Conservation (phyloP, 345 rosid species). For the Citrus medica region DNA sequence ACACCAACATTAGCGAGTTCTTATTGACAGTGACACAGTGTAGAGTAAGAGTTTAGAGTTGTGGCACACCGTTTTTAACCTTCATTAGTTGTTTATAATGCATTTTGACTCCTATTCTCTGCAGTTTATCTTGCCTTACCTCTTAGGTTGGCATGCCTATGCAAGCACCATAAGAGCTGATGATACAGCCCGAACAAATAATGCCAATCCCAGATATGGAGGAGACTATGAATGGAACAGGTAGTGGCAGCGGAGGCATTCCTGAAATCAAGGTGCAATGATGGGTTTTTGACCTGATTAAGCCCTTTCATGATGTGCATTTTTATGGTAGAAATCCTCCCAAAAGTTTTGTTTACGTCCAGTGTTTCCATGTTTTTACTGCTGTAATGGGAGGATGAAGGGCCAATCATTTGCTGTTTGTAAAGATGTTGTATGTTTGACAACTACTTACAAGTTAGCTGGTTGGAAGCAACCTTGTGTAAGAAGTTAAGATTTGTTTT, state of each 20-base stretch:
- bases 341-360: conserved; percentile 1
- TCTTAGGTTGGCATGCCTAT: conserved; percentile 82
- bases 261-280: not conserved
- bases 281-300: not conserved
- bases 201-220: conserved; percentile 54
- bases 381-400: not conserved
- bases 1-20: not conserved
- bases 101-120: not conserved
- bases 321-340: not conserved
- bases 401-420: not conserved
- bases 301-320: not conserved
- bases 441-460: not conserved
- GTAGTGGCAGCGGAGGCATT: conserved; percentile 23
- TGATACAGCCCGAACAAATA: conserved; percentile 38
- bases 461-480: not conserved
- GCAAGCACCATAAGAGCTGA: conserved; percentile 55
- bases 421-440: not conserved
- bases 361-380: not conserved
- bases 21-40: not conserved
- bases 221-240: conserved; percentile 84
- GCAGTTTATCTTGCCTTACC: conserved; percentile 81
- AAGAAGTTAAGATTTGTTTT: not conserved
- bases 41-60: not conserved
- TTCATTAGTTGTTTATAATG: not conserved
- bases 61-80: not conserved